phyloP scores from a whole-genome alignment of 2,329 filamentous ascomycete genomes.

The Ophiostoma angusticollis region DNA sequence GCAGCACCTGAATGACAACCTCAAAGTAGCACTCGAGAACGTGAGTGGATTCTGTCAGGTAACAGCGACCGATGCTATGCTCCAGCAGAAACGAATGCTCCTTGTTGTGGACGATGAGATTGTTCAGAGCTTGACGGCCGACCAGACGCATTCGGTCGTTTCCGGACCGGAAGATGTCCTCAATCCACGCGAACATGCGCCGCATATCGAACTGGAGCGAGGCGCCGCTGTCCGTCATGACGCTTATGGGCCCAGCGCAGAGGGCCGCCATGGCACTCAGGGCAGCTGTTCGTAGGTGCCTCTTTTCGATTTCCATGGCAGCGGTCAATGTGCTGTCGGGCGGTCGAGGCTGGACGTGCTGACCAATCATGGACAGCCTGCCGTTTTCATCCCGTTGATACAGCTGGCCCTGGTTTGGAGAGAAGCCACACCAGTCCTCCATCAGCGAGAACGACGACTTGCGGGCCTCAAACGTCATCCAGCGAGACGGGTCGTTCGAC shows the following conservation, averaged over 20 bases:
- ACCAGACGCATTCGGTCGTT: conserved; percentile 89
- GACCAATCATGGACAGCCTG: conserved; percentile 67
- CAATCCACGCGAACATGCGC: conserved; percentile 89
- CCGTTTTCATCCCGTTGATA: conserved; percentile 74
- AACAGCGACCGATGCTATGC: conserved; percentile 84
- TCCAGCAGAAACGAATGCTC: conserved; percentile 77
- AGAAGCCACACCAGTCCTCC: conserved; percentile 99
- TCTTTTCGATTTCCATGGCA: conserved; percentile 93
- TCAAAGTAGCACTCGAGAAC: conserved; percentile 91
- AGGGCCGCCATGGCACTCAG: conserved; percentile 91
- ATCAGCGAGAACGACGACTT: conserved; percentile 93
- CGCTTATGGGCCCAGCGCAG: conserved; percentile 73
- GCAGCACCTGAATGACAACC: conserved; percentile 77
- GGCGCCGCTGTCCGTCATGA: conserved; percentile 79
- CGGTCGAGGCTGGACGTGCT: conserved; percentile 43
- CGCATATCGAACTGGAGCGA: conserved; percentile 82
- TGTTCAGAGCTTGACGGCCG: conserved; percentile 75
- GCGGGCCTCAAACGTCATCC: conserved; percentile 95
- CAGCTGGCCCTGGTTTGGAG: conserved; percentile 76
- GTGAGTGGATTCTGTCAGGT: conserved; percentile 66
- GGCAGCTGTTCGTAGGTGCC: conserved; percentile 78
- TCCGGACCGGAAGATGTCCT: conserved; percentile 81
- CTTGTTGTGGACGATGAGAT: conserved; percentile 80
- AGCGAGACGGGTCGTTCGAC: conserved; percentile 71
- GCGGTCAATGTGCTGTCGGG: conserved; percentile 57